Evolutionary conservation across 2,329 filamentous ascomycete species (phyloP).

Genomic region (Dryadomyces quercus-mongolicae): DNA sequence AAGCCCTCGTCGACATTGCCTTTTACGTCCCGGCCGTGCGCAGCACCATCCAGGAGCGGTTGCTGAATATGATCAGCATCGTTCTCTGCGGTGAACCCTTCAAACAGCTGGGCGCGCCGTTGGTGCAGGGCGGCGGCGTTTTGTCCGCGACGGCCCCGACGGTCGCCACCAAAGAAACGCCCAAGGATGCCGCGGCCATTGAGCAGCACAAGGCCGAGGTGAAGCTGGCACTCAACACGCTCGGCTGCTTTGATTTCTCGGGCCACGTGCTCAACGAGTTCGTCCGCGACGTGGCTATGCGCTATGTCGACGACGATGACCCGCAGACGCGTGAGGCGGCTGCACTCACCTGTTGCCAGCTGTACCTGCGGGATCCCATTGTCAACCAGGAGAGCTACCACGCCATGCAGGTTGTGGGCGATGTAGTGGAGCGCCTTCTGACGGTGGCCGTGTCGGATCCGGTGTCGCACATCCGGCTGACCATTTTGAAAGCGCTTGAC

Average conservation of each 20-base stretch:
- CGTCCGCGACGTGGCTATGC: slow-evolving; percentile 93
- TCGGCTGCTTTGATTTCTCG: slow-evolving; percentile 95
- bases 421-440: slow-evolving; percentile 92
- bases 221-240: slow-evolving; percentile 81
- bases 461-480: slow-evolving; percentile 77
- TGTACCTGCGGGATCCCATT: slow-evolving; percentile 93
- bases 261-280: slow-evolving; percentile 96
- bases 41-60: slow-evolving; percentile 79
- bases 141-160: slow-evolving; percentile 3
- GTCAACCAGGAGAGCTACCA: slow-evolving; percentile 97
- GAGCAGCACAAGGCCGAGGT: slow-evolving; percentile 77
- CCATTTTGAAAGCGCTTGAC: slow-evolving; percentile 80
- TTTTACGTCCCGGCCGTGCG: slow-evolving; percentile 97
- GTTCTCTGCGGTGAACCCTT: slow-evolving; percentile 90
- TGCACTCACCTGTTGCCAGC: slow-evolving; percentile 90
- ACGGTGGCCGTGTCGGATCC: slow-evolving; percentile 91
- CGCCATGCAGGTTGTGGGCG: slow-evolving; percentile 90
- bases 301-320: slow-evolving; percentile 95
- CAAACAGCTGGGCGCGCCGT: slow-evolving; percentile 80
- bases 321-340: slow-evolving; percentile 87
- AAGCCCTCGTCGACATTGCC: slow-evolving; percentile 95
- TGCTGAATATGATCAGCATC: slow-evolving; percentile 88
- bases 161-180: slow-evolving; percentile 60
- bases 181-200: slow-evolving; percentile 69
- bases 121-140: neutral